Base-by-base conservation (phyloP, 495 filamentous ascomycete genomes). In the Antarctomyces pellizariae region DNA sequence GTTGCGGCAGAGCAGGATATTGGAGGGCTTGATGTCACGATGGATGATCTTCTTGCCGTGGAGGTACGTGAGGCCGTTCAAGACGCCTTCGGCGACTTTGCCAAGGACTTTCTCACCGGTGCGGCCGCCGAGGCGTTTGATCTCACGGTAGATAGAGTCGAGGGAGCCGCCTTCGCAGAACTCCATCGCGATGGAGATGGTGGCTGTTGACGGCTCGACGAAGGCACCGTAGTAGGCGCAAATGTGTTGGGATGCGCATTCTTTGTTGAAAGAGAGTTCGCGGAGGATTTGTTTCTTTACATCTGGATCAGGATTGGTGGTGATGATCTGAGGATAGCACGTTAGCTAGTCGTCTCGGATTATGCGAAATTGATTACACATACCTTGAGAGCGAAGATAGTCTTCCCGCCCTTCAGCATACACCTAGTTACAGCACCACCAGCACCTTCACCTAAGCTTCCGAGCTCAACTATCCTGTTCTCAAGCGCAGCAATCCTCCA, bases 61-160 rank as follows among this genome's bases (percentile, higher is more conserved):
- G n/a, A 97, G 67, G 49, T 97, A 97, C 6, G 82, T 93, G 34
- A 97, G 51, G 13, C 86, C 86, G 39, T 82, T 79, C 28, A 97
- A 59, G 6, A 97, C 83, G 18, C 82, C 89, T 48, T 93, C 86
- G 22, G 86, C 83, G 24, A 95, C 73, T 54, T 95, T 97, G 25
- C 89, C 86, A n/a, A 97, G 56, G 5, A 97, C 86, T 42, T 93
- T 95, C 53, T 97, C 86, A 32, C 86, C 86, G 0, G 84, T 93
- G 10, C 86, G 71, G 2, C 86, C 89, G 20, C 82, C 83, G 4
- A 92, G 67, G 39, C 78, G 75, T 54, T 90, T 92, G 27, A 97
- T 79, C 50, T 95, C 84, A 35, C 77, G 78, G 57, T 95, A 97
- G 38, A 97, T 80, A 41, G 74, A 79, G 49, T 97, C 78, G 17